Evolutionary conservation across 2,329 filamentous ascomycete genomes (phyloP), one percentile per base, ranked within the genome.

Genomic region (Verticillium nonalfalfae): DNA sequence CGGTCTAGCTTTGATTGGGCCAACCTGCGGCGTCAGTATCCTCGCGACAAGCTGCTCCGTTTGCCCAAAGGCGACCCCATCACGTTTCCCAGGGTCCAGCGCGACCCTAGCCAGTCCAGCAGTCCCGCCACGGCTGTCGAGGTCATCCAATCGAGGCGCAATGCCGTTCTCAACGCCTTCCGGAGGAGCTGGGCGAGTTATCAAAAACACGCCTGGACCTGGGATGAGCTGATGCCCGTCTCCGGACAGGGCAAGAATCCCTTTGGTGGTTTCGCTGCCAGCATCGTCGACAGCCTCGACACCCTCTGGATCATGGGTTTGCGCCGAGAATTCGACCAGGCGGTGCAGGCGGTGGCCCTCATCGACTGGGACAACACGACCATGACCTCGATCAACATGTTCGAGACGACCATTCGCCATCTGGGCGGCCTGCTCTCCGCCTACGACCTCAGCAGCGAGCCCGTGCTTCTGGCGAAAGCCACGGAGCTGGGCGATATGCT

Each of bases 351-450:
- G 54, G 74, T 80, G n/a, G 78, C 77, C 50, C 71, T 76, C 35
- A 84, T 87, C 64, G 81, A 87, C 70, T 87, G 85, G 73, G 74
- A 76, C 15, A 81, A 77, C 7, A 80, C 80, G 3, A 72, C 69
- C 3, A 71, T 74, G 36, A 68, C 72, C 1, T 74, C 76, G 18
- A 80, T 87, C 66, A 86, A 81, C 59, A 66, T 84, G n/a, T 89
- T 89, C 64, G 86, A 89, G 69, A 87, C 85, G 7, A 87, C 82
- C 34, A 84, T 85, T 65, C 76, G 81, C 34, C 80, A 83, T 65
- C 73, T 85, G 0, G 82, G 82, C 45, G 82, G 81, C 0, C 73
- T 84, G 14, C 68, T 85, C 14, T 73, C 79, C 1, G 81, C 82
- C 1, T 82, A 83, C 63, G 82, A 85, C 62, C 72, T 85, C 54